Base-by-base conservation (phyloP, 2,329 filamentous ascomycete species). In the Penicillium capsulatum region DNA sequence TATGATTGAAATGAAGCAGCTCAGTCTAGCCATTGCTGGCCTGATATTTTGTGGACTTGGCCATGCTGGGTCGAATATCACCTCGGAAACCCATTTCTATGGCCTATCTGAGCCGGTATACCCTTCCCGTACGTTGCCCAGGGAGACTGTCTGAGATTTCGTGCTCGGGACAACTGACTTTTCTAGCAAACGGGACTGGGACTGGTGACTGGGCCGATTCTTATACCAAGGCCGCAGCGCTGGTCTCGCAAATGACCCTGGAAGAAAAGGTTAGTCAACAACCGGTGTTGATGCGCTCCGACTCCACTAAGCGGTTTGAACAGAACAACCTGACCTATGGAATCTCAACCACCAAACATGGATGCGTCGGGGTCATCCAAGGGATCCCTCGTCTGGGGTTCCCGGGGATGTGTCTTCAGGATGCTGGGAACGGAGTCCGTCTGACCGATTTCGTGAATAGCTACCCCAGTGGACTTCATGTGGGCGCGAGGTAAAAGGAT, bases 371-470 rank as follows among this genome's bases (percentile, higher is more conserved):
- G 24, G 38, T 28, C 4, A 50, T 52, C 34, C 42, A 17, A 3
- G 29, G 42, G 3, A 45, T 52, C 16, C 29, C 44, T 26, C 42
- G 59, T 26, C 45, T 68, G 10, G 60, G 59, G 8, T 70, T 66
- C 40, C 63, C 64, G 4, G 66, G 65, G 3, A 37, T 71, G 15
- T 70, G 67, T 46, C 50, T 70, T 8, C 56, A 64, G 13, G 68
- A 71, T 52, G 66, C 62, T 4, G 64, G 60, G 2, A 64, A 66
- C 42, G 68, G 68, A 17, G 59, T 70, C 9, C 58, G 68, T 4
- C 53, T 45, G 22, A 64, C 64, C 1, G 67, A 70, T 36, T 59
- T 63, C n/a, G 68, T 71, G n/a, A 69, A 65, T 43, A 64, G 57
- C 9, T 71, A 64, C 40, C 59, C 68, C 7, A 62, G 61, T 15